These are phyloP conservation scores for Ceratocystiopsis minuta DNA, from an alignment of 2,329 filamentous ascomycete genomes.

Conservation along the genomic window DNA sequence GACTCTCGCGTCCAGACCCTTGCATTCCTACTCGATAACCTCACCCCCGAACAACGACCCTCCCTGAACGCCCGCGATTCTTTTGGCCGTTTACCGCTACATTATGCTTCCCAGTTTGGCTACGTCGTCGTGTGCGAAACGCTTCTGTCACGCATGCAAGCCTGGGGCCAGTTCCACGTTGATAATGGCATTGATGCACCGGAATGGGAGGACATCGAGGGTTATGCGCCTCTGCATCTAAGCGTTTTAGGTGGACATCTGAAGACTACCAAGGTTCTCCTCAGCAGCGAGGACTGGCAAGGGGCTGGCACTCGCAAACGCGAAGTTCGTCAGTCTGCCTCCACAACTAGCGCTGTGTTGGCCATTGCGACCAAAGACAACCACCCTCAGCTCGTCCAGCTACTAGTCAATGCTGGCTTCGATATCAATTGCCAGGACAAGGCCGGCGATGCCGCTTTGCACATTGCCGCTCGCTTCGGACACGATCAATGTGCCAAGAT, in stretches of 20 bases:
- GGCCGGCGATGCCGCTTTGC: slow-evolving; percentile 77
- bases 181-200: slow-evolving; percentile 71
- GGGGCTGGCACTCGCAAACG: slow-evolving; percentile 43
- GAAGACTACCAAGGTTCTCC: slow-evolving; percentile 61
- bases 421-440: slow-evolving; percentile 89
- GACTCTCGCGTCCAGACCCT: slow-evolving; percentile 61
- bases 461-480: slow-evolving; percentile 79
- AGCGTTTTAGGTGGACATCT: slow-evolving; percentile 84
- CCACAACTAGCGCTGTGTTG: slow-evolving; percentile 74
- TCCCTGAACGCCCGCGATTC: slow-evolving; percentile 55
- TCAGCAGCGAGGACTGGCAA: slow-evolving; percentile 65
- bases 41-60: slow-evolving; percentile 47
- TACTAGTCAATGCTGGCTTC: slow-evolving; percentile 77
- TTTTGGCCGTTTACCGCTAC: slow-evolving; percentile 69
- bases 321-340: slow-evolving; percentile 48
- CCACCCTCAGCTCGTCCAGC: slow-evolving; percentile 64
- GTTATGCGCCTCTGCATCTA: slow-evolving; percentile 77
- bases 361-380: slow-evolving; percentile 79
- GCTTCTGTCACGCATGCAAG: slow-evolving; percentile 74
- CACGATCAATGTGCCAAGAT: slow-evolving; percentile 64
- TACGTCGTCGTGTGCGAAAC: slow-evolving; percentile 80
- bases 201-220: slow-evolving; percentile 83
- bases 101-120: slow-evolving; percentile 90
- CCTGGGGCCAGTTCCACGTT: slow-evolving; percentile 75
- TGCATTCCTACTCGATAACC: slow-evolving; percentile 42